phyloP scores from a whole-genome alignment of 192 early-diverging fungal species.

The Pilobolus umbonatus region DNA sequence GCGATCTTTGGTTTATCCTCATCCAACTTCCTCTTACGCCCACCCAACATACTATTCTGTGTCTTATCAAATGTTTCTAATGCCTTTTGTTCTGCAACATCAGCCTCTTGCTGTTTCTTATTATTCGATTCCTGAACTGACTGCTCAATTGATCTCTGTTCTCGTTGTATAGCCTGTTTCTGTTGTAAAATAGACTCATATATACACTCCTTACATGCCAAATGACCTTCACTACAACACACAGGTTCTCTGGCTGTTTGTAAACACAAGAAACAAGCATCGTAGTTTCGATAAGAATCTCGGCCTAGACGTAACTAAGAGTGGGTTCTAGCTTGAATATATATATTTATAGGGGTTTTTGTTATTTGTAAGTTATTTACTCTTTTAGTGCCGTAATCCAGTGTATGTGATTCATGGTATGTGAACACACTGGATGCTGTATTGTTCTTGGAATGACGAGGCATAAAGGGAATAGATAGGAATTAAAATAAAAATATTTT shows the following conservation, averaged over 20 bases:
- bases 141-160: conserved; percentile 42
- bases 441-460: conserved; percentile 92
- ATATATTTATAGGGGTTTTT: not conserved
- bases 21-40: conserved; percentile 20
- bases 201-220: conserved; percentile 88
- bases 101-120: conserved; percentile 30
- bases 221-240: conserved; percentile 69
- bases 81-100: conserved; percentile 49
- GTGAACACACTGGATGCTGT: conserved; percentile 89
- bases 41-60: conserved; percentile 50
- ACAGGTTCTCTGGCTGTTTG: conserved; percentile 69
- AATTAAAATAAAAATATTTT: not conserved
- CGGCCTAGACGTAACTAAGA: conserved; percentile 70
- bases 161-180: conserved; percentile 69
- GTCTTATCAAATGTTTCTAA: conserved; percentile 58
- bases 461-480: conserved; percentile 41
- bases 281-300: conserved; percentile 78
- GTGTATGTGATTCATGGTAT: conserved; percentile 78
- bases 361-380: conserved; percentile 25
- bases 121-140: conserved; percentile 43
- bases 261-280: conserved; percentile 87
- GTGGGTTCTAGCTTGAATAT: too few species aligned
- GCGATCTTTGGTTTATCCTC: conserved; percentile 45
- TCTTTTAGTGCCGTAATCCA: conserved; percentile 89
- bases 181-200: conserved; percentile 80